Percentiles rank a stretch among this genome's conserved stretches.
Evolutionary conservation across 441 rosid genomes (phyloP).

Genomic region (Gossypium trilobum): DNA sequence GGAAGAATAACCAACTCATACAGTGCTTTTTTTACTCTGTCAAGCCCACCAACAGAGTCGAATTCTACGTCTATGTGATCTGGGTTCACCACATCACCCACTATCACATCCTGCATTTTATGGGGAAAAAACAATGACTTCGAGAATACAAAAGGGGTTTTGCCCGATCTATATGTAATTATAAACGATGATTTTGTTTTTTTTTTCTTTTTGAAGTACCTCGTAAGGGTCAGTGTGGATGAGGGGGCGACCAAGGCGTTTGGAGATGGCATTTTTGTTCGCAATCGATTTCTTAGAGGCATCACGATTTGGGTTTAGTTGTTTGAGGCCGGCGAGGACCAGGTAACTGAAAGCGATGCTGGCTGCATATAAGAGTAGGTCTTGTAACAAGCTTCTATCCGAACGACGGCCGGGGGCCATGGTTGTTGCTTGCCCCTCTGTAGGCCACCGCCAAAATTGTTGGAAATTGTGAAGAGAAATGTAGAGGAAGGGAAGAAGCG

Average conservation of each 20-base stretch:
- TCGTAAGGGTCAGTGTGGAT: slow-evolving; percentile 72
- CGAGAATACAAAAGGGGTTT: neutral
- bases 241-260: slow-evolving; percentile 81
- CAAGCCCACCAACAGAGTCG: slow-evolving; percentile 75
- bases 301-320: slow-evolving; percentile 77
- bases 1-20: slow-evolving; percentile 84
- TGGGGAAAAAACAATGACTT: neutral
- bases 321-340: slow-evolving; percentile 64
- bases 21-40: slow-evolving; percentile 56
- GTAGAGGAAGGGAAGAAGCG: neutral
- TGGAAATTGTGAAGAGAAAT: neutral
- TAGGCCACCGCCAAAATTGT: neutral
- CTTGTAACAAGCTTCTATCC: slow-evolving; percentile 59
- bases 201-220: slow-evolving; percentile 23
- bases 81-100: slow-evolving; percentile 85
- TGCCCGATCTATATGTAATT: neutral
- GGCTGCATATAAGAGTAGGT: slow-evolving; percentile 63
- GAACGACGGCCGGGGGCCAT: slow-evolving; percentile 22
- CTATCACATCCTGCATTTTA: slow-evolving; percentile 64
- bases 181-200: neutral
- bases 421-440: neutral
- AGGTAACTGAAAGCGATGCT: slow-evolving; percentile 78
- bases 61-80: slow-evolving; percentile 78
- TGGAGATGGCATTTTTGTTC: slow-evolving; percentile 70
- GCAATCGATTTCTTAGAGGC: slow-evolving; percentile 73